Evolutionary conservation across 2,329 filamentous ascomycete species (phyloP).

Genomic region (Colletotrichum godetiae): DNA sequence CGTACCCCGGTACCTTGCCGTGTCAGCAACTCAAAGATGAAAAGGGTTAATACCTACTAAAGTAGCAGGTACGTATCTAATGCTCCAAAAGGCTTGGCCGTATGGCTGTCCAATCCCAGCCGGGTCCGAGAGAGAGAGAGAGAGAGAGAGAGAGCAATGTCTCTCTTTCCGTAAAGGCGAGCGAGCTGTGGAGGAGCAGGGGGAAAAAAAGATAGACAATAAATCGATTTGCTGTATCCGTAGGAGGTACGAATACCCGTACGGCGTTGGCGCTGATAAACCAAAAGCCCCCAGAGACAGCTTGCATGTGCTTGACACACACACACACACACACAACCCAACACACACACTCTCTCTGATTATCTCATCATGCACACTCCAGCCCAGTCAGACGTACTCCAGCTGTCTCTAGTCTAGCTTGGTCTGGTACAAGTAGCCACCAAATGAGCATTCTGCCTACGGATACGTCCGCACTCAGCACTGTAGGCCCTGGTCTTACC

Average conservation of each 20-base stretch:
- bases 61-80: not conserved
- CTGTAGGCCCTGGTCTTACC: not conserved
- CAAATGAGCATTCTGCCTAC: slow-evolving; percentile 21
- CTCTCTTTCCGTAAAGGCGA: not conserved
- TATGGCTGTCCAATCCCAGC: not conserved
- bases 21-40: no score
- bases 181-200: no score
- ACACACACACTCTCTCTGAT: not conserved
- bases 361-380: not conserved
- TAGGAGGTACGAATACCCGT: not conserved
- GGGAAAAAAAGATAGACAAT: not conserved
- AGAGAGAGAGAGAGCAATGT: not conserved
- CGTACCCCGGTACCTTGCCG: no score
- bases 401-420: not conserved
- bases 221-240: not conserved
- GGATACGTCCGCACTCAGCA: not conserved
- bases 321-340: not conserved
- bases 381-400: not conserved
- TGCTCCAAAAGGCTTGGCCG: not conserved
- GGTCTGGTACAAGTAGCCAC: slow-evolving; percentile 13
- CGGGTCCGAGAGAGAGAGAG: not conserved
- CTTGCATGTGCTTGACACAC: not conserved
- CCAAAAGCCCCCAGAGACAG: not conserved
- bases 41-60: no score
- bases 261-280: slow-evolving; percentile 7